Conservation (phyloP, 208 protist genomes). For the Borovskyia barvae region DNA sequence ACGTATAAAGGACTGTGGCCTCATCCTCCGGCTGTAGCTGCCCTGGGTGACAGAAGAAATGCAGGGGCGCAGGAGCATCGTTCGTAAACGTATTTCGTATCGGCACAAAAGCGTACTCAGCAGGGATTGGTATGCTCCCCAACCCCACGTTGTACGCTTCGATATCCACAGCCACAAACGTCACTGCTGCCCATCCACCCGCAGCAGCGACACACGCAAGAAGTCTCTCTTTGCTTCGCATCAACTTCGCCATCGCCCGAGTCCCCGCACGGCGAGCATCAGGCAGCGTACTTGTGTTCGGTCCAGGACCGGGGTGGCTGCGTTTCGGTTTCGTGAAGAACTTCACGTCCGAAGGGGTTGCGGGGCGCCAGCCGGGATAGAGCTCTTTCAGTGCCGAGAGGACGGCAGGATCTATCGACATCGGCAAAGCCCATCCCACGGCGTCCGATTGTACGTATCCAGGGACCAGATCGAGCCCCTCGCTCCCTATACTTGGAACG, state of each 20-base stretch:
- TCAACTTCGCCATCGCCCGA: constrained; percentile 13
- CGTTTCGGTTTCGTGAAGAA: constrained; percentile 27
- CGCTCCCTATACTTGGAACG: not conserved
- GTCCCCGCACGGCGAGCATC: not conserved
- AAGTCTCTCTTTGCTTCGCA: constrained; percentile 30
- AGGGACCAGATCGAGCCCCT: constrained; percentile 37
- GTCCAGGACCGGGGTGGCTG: too few species aligned
- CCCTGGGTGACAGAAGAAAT: constrained; percentile 46
- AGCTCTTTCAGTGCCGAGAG: constrained; percentile 22
- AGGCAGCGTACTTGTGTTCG: too few species aligned
- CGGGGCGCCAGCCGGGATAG: constrained; percentile 26
- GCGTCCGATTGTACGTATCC: constrained; percentile 35
- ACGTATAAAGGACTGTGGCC: constrained; percentile 18
- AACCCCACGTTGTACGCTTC: constrained; percentile 29
- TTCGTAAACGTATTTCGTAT: not conserved
- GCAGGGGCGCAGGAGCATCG: not conserved
- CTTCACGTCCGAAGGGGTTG: constrained; percentile 26
- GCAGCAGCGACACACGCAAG: constrained; percentile 20
- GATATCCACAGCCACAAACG: constrained; percentile 54
- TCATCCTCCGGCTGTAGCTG: not conserved
- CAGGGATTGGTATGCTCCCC: constrained; percentile 28
- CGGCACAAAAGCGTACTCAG: constrained; percentile 48
- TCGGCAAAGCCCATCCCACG: constrained; percentile 41
- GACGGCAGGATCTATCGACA: constrained; percentile 25
- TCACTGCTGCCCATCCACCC: constrained; percentile 30